Evolutionary conservation across 139 green algal genomes (phyloP).

Genomic region (Picochlorum costavermella): DNA sequence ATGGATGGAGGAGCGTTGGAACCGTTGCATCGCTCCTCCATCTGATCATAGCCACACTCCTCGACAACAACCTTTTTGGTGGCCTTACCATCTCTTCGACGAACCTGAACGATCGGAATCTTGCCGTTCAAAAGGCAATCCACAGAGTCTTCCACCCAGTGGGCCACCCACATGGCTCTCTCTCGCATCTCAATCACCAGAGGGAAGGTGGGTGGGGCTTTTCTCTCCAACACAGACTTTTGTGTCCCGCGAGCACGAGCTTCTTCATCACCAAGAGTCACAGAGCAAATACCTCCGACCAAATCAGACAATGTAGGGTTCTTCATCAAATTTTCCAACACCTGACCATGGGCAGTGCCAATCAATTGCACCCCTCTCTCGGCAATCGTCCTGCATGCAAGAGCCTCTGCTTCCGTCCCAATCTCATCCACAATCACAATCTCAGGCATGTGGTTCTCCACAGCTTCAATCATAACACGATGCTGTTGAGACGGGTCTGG

Average conservation of each 20-base stretch:
- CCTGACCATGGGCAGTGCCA: conserved; percentile 90
- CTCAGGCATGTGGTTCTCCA: conserved; percentile 83
- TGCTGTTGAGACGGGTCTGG: conserved; percentile 81
- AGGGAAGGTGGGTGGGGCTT: conserved; percentile 85
- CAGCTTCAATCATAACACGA: conserved; percentile 92
- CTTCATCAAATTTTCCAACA: conserved; percentile 97
- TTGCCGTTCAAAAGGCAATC: conserved; percentile 69
- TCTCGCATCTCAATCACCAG: conserved; percentile 94
- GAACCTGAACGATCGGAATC: conserved; percentile 69
- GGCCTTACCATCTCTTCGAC: conserved; percentile 18
- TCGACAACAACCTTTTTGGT: conserved; percentile 26
- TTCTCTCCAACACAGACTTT: conserved; percentile 92
- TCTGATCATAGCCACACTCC: conserved; percentile 32
- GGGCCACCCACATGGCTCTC: conserved; percentile 73
- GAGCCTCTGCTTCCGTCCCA: conserved; percentile 87
- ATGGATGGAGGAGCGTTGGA: not conserved
- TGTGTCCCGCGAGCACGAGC: conserved; percentile 77
- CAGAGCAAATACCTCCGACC: conserved; percentile 61
- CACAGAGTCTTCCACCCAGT: conserved; percentile 74
- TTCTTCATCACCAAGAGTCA: conserved; percentile 83
- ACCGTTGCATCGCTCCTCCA: not conserved
- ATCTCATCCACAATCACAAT: conserved; percentile 62
- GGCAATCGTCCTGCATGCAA: conserved; percentile 95
- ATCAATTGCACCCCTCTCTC: conserved; percentile 92
- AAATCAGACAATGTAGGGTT: conserved; percentile 78